Conservation (phyloP, 2,329 filamentous ascomycete species). For the Aspergillus novofumigatus region DNA sequence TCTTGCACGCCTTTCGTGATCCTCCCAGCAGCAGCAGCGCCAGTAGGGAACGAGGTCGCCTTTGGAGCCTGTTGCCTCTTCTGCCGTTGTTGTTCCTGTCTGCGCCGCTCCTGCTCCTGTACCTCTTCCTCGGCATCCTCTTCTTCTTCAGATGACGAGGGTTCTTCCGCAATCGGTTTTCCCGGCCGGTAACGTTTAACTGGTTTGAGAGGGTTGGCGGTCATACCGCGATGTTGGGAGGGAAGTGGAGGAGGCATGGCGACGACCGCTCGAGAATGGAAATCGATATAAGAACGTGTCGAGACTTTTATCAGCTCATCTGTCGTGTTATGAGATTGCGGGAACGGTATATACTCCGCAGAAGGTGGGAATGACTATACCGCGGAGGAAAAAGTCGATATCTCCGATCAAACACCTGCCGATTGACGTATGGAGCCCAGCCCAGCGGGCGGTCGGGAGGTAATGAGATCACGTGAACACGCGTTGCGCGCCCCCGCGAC, state of each 20-base stretch:
- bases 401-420: neutral
- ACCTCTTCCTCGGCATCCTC: slow-evolving; percentile 50
- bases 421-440: neutral
- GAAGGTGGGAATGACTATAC: neutral
- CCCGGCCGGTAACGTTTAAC: slow-evolving; percentile 75
- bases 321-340: neutral
- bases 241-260: slow-evolving; percentile 43
- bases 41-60: slow-evolving; percentile 35
- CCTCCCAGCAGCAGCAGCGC: slow-evolving; percentile 26
- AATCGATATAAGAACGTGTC: neutral
- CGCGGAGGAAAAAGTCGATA: neutral
- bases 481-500: slow-evolving; percentile 13
- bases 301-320: neutral
- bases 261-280: slow-evolving; percentile 1
- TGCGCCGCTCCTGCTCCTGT: slow-evolving; percentile 49
- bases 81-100: slow-evolving; percentile 33
- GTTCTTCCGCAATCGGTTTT: slow-evolving; percentile 58
- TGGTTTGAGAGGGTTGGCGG: slow-evolving; percentile 78
- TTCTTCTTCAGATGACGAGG: slow-evolving; percentile 48
- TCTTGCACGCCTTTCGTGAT: slow-evolving; percentile 29
- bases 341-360: neutral
- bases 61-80: slow-evolving; percentile 44
- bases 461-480: slow-evolving; percentile 13
- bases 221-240: slow-evolving; percentile 64
- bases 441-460: neutral